Conservation (phyloP, 192 early-diverging fungal species). For the Linnemannia exigua region DNA sequence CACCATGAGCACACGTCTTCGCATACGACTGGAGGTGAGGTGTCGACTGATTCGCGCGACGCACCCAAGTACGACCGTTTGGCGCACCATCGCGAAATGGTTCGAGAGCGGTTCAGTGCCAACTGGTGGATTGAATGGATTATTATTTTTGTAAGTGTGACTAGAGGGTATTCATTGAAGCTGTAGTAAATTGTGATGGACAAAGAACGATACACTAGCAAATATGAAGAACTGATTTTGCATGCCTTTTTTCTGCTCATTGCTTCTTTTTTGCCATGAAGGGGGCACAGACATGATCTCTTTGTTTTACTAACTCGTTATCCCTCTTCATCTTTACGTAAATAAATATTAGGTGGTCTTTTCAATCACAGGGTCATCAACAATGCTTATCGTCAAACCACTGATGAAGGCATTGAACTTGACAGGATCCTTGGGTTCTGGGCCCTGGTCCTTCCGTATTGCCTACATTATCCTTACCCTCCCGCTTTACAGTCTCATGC, state of each 20-base stretch:
- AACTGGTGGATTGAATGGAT: slow-evolving; percentile 58
- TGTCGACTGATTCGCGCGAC: neutral
- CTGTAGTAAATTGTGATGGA: neutral
- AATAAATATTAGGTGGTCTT: slow-evolving; percentile 32
- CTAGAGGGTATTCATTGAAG: too few species aligned
- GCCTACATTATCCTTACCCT: slow-evolving; percentile 46
- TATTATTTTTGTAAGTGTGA: slow-evolving; percentile 46
- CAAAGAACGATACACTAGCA: too few species aligned
- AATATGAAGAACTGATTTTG: too few species aligned
- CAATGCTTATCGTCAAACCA: slow-evolving; percentile 48
- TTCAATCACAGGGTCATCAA: slow-evolving; percentile 52
- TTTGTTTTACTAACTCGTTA: too few species aligned
- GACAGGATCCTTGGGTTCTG: slow-evolving; percentile 22
- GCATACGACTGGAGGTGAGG: neutral
- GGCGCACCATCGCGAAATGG: slow-evolving; percentile 45
- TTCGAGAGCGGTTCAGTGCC: slow-evolving; percentile 39
- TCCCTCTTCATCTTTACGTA: too few species aligned
- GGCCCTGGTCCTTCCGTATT: slow-evolving; percentile 50
- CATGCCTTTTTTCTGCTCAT: neutral
- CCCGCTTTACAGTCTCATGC: slow-evolving; percentile 46
- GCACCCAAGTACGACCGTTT: slow-evolving; percentile 29
- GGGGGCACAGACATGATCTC: neutral
- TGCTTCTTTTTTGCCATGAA: neutral
- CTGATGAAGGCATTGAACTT: slow-evolving; percentile 34
- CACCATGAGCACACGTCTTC: neutral